Base-by-base conservation (phyloP, 2,329 filamentous ascomycete genomes). In the Epichloe amarillans region DNA sequence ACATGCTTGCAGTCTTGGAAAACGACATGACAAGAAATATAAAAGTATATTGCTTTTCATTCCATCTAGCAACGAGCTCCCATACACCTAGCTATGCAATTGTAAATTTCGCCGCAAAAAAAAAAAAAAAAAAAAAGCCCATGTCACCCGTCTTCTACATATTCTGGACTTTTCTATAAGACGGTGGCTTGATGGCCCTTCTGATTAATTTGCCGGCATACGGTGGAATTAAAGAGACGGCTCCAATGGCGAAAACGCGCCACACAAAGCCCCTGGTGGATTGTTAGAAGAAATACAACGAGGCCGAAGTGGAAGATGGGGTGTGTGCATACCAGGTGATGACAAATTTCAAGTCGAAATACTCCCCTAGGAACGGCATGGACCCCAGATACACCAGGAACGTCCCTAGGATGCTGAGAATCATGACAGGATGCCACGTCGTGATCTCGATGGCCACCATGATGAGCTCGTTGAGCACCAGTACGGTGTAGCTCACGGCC, bases 401-500 rank as follows among this genome's bases (percentile, higher is more conserved):
- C 0, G 93, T 98, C 14, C 88, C 90, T 5, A 95, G 62, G 54
- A 97, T 85, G 57, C 78, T 84, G 48, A 87, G 71, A 50, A 95
- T 83, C 90, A 97, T 97, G 55, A 91, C 75, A 39, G 85, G 85
- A 66, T 97, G 93, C 93, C 93, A 98, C 0, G 93, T 98, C 3
- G 88, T 95, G 59, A 98, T 87, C 64, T 95, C 87, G 53, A 95
- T 88, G 3, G 90, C 91, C 2, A 97, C 93, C 94, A 98, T 98
- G 59, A 94, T 79, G 53, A 98, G 77, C 65, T 98, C 93, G 66
- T 97, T 98, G 54, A 97, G 72, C 5, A 98, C 82, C 2, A 98
- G 79, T 0, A 89, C 88, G 0, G 91, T 94, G 64, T 95, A 98
- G 52, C 84, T 89, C 44, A 98, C 87, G 23, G 86, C 82, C 50